Evolutionary conservation across 495 filamentous ascomycete species (phyloP).

Genomic region (Mytilinidion resinicola): DNA sequence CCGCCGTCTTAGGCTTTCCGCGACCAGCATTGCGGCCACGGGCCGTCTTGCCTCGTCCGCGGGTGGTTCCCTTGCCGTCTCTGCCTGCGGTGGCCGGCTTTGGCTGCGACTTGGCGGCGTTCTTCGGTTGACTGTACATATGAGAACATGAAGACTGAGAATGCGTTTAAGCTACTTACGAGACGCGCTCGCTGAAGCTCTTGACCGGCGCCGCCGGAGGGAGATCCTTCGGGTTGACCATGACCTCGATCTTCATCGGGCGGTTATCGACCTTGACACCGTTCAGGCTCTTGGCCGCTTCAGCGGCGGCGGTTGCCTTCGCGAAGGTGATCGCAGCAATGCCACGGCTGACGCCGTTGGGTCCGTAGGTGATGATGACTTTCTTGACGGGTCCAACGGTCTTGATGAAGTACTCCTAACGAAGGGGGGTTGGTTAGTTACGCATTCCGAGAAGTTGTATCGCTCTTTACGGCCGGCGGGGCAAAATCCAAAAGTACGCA

Average conservation of each 20-base stretch:
- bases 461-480: not conserved
- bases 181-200: conserved; percentile 78
- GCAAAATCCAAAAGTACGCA: too few relatives aligned
- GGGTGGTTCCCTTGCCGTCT: conserved; percentile 33
- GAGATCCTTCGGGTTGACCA: conserved; percentile 69
- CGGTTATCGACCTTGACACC: conserved; percentile 81
- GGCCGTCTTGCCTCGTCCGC: conserved; percentile 37
- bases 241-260: conserved; percentile 92
- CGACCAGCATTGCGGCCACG: conserved; percentile 42
- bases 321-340: conserved; percentile 75
- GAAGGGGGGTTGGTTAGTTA: conserved; percentile 28
- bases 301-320: conserved; percentile 68
- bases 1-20: conserved; percentile 78
- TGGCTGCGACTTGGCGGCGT: conserved; percentile 51
- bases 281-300: conserved; percentile 75
- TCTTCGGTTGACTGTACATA: conserved; percentile 37
- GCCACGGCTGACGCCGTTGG: conserved; percentile 84
- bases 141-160: conserved; percentile 19
- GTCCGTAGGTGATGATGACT: conserved; percentile 83
- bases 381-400: conserved; percentile 84
- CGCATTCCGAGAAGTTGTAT: conserved; percentile 2
- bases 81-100: conserved; percentile 71
- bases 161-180: conserved; percentile 44
- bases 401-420: conserved; percentile 92
- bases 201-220: conserved; percentile 60